Evolutionary conservation across 306 rosid genomes (phyloP), one percentile per base, ranked within the genome.

Genomic region (Quercus aquifolioides): DNA sequence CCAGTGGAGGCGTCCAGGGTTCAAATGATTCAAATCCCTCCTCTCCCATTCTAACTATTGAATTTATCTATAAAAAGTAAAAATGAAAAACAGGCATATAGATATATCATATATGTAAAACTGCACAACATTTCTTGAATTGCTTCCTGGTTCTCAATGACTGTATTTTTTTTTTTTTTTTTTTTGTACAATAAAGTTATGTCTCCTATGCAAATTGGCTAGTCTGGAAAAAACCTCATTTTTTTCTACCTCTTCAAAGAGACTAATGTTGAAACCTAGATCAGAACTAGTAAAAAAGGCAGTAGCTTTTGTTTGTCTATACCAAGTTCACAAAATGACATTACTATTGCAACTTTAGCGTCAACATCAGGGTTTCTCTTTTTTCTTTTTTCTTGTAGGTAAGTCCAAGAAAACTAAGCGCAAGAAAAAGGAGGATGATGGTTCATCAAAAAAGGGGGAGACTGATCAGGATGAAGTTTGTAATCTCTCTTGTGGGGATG

Each of bases 321-420:
- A 60, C 18, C 6, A 77, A 33, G 55, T 19, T 55, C n/a, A 11
- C 69, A 55, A 56, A 62, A 64, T 77, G 76, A 54, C 23, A 64
- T 73, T 69, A 35, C 25, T 75, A 17, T 56, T 21, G 65, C 21
- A 52, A 70, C 75, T 1, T 68, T 80, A 55, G 56, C 23, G 17
- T 30, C 2, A 69, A 43, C 79, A 15, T 77, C 59, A 12, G 13
- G 57, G 57, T 41, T 60, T 82, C 20, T 74, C 30, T 71, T 8
- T 41, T 8, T 15, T 51, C 21, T 8, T 6, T 5, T 15, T 52
- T 15, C 72, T 83, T 83, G 86, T 77, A 92, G 99, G 85, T 68
- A 83, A 75, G 80, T 76, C 89, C 6, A 91, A 86, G 86, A 91
- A 85, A 78, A 51, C 81, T 52, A 77, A 84, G 85, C 86, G 79